Conservation (phyloP, 441 rosid species). For the Hura crepitans region DNA sequence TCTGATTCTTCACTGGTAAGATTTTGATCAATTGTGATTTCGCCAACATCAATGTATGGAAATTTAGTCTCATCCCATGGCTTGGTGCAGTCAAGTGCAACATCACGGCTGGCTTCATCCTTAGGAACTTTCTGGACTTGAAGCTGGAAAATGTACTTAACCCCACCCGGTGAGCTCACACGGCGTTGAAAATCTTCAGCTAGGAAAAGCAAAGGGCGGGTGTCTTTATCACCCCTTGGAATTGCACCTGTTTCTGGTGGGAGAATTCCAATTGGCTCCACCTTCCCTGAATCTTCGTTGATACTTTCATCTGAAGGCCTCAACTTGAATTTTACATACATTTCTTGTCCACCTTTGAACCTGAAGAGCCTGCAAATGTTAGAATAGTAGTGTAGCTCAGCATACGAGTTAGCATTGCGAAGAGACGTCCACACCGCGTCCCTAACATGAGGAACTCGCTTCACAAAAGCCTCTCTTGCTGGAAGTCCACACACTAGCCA, state of each 20-base stretch:
- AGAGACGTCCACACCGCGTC: slow-evolving; percentile 77
- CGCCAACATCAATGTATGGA: slow-evolving; percentile 51
- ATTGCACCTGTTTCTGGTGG: slow-evolving; percentile 87
- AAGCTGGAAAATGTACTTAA: slow-evolving; percentile 53
- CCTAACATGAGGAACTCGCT: slow-evolving; percentile 50
- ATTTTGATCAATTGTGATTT: slow-evolving; percentile 41
- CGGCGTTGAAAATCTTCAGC: slow-evolving; percentile 55
- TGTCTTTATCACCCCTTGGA: slow-evolving; percentile 53
- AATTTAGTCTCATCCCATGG: slow-evolving; percentile 60
- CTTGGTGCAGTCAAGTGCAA: slow-evolving; percentile 56
- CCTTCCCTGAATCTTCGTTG: slow-evolving; percentile 54
- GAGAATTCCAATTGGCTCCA: slow-evolving; percentile 55
- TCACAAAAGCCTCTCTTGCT: slow-evolving; percentile 59
- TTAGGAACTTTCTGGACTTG: slow-evolving; percentile 42
- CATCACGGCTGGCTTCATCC: slow-evolving; percentile 40
- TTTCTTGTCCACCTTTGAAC: slow-evolving; percentile 51
- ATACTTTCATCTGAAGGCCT: slow-evolving; percentile 42
- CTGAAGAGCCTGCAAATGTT: slow-evolving; percentile 56
- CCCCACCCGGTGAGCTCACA: slow-evolving; percentile 42
- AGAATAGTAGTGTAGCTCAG: slow-evolving; percentile 61
- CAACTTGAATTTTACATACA: slow-evolving; percentile 63
- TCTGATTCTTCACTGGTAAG: slow-evolving; percentile 52
- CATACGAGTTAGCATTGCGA: slow-evolving; percentile 42
- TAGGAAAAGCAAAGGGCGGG: slow-evolving; percentile 59
- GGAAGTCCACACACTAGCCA: slow-evolving; percentile 72